phyloP scores from a whole-genome alignment of 1,284 basidiomycete genomes.

The Ganoderma lucidum region DNA sequence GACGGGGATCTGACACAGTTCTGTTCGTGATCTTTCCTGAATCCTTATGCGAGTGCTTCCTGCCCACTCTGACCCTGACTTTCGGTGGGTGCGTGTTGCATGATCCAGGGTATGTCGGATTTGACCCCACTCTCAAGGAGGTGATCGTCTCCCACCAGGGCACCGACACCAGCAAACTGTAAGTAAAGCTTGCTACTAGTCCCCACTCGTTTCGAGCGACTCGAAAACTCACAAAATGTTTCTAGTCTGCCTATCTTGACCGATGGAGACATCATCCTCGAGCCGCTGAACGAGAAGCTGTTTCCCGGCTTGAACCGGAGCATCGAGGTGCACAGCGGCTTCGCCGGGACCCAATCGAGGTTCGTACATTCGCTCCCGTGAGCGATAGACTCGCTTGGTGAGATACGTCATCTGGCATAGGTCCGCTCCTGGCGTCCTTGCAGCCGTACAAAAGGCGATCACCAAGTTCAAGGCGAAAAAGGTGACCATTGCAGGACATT shows the following conservation, averaged over 20 bases:
- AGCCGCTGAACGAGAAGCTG: conserved; percentile 42
- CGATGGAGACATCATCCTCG: conserved; percentile 43
- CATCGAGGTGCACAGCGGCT: conserved; percentile 65
- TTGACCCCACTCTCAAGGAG: conserved; percentile 48
- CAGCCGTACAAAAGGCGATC: conserved; percentile 46
- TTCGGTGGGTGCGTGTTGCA: too few relatives aligned
- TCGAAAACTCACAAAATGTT: neutral
- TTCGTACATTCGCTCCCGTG: conserved; percentile 39
- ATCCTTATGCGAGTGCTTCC: neutral
- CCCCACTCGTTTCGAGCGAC: neutral
- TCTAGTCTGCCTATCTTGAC: conserved; percentile 50
- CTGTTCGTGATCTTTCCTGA: conserved; percentile 46
- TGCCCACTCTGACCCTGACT: too few relatives aligned
- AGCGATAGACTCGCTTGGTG: neutral
- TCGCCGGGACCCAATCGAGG: conserved; percentile 59
- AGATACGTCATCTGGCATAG: conserved; percentile 25
- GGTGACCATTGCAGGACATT: conserved; percentile 49
- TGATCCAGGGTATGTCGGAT: conserved; percentile 59
- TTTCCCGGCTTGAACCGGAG: conserved; percentile 62
- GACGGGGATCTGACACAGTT: conserved; percentile 60
- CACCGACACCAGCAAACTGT: conserved; percentile 58
- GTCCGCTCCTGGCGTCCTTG: conserved; percentile 44
- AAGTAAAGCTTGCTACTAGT: conserved; percentile 14
- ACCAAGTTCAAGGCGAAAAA: conserved; percentile 37
- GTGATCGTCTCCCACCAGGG: conserved; percentile 59